Evolutionary conservation across 768 basidiomycete genomes (phyloP).

Genomic region (Boletus insuetus): DNA sequence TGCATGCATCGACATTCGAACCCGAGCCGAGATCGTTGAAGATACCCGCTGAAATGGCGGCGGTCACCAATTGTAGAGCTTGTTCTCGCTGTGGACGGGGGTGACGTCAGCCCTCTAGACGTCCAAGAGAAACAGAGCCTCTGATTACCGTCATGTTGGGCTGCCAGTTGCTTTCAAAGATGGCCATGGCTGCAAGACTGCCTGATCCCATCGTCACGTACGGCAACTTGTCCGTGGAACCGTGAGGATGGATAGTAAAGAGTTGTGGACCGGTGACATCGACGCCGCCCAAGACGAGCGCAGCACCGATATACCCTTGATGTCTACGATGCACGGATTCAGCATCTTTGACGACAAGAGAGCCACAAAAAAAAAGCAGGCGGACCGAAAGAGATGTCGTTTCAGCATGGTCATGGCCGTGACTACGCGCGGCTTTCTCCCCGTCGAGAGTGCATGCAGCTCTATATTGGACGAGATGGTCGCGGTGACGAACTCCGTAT

Average conservation of each 20-base stretch:
- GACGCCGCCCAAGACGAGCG: slow-evolving; percentile 95
- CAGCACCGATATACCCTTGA: slow-evolving; percentile 92
- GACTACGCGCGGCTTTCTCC: slow-evolving; percentile 88
- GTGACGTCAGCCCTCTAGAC: slow-evolving; percentile 3
- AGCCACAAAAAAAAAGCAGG: background rate
- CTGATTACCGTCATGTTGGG: slow-evolving; percentile 71
- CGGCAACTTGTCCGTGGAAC: slow-evolving; percentile 96
- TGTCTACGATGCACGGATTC: slow-evolving; percentile 47
- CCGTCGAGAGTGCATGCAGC: slow-evolving; percentile 86
- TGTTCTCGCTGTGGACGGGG: slow-evolving; percentile 57
- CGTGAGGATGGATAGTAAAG: slow-evolving; percentile 95
- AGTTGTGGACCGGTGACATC: slow-evolving; percentile 91
- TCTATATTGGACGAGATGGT: slow-evolving; percentile 96
- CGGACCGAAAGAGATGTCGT: slow-evolving; percentile 88
- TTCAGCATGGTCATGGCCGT: slow-evolving; percentile 99
- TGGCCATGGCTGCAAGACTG: slow-evolving; percentile 95
- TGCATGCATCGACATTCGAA: slow-evolving; percentile 96
- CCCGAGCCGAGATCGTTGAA: slow-evolving; percentile 99
- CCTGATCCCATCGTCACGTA: slow-evolving; percentile 99
- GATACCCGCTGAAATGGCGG: slow-evolving; percentile 92
- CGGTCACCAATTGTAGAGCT: slow-evolving; percentile 78
- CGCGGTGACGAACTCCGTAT: slow-evolving; percentile 93
- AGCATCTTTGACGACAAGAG: background rate
- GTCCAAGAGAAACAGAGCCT: background rate
- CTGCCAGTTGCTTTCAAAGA: slow-evolving; percentile 87